A percentile compares a stretch with the other conserved stretches of the same genome.
Evolutionary conservation across 1,284 basidiomycete genomes (phyloP).

Genomic region (Papiliotrema laurentii): DNA sequence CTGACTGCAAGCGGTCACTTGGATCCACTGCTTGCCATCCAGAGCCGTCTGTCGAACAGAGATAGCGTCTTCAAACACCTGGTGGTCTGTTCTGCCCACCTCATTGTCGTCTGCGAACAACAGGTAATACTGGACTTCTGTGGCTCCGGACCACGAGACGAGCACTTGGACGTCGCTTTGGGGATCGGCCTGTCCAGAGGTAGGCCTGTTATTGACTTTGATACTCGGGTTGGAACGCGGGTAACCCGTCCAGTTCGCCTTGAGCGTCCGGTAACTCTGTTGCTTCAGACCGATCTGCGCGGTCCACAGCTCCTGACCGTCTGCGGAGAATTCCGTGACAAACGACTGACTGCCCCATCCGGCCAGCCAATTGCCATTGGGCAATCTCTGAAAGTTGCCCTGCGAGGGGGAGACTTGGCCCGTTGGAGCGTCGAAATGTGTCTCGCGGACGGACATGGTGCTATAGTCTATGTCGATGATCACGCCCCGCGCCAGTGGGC

Average conservation of each 20-base stretch:
- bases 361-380: conserved; percentile 21
- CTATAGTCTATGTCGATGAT: conserved; percentile 25
- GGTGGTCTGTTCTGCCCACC: neutral
- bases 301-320: conserved; percentile 27
- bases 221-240: conserved; percentile 25
- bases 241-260: conserved; percentile 24
- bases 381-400: conserved; percentile 24
- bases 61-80: neutral
- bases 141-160: conserved; percentile 41
- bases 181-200: conserved; percentile 1
- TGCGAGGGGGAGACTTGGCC: conserved; percentile 20
- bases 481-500: conserved; percentile 22
- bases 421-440: conserved; percentile 23
- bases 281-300: conserved; percentile 23
- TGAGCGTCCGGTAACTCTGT: conserved; percentile 30
- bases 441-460: conserved; percentile 14
- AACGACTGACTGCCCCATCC: conserved; percentile 21
- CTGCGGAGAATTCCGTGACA: conserved; percentile 20
- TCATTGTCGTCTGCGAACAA: neutral
- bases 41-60: neutral
- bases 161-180: conserved; percentile 7
- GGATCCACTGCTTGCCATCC: neutral
- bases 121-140: conserved; percentile 17
- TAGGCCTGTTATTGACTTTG: conserved; percentile 8
- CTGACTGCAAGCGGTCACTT: neutral